A percentile compares a stretch with the other conserved stretches of the same genome.
phyloP scores from a whole-genome alignment of 1,284 basidiomycete genomes.

The Tilletiopsis washingtonensis region DNA sequence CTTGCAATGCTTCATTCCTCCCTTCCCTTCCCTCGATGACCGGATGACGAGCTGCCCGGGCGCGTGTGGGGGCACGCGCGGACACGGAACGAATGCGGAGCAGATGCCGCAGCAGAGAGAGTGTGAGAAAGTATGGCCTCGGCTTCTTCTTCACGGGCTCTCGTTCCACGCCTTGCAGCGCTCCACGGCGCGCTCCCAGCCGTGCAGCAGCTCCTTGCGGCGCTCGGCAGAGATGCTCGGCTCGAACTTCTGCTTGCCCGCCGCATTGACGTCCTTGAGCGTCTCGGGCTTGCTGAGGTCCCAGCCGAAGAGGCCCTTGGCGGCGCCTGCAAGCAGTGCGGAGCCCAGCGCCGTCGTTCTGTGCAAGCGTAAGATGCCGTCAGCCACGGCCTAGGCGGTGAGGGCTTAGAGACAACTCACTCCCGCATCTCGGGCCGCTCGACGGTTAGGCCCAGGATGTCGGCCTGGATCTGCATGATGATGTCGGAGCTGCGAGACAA shows the following conservation, averaged over 20 bases:
- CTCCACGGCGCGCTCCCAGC: constrained; percentile 39
- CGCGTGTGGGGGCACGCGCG: too few species aligned
- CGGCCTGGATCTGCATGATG: constrained; percentile 84
- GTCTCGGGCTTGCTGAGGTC: constrained; percentile 77
- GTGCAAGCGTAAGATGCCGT: not conserved
- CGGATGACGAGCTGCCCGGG: too few species aligned
- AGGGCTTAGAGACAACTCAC: constrained; percentile 47
- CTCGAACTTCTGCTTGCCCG: constrained; percentile 65
- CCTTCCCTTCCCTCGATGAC: too few species aligned
- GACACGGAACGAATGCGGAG: too few species aligned
- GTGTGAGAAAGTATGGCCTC: too few species aligned
- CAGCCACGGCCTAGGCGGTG: too few species aligned
- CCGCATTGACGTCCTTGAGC: constrained; percentile 64
- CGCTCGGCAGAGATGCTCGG: constrained; percentile 57
- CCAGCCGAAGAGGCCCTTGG: constrained; percentile 88
- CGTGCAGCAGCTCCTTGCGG: constrained; percentile 23
- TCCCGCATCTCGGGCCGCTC: constrained; percentile 92
- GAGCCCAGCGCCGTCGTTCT: constrained; percentile 94
- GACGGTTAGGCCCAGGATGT: constrained; percentile 84
- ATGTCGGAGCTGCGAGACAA: constrained; percentile 51
- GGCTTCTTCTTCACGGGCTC: constrained; percentile 22
- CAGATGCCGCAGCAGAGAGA: too few species aligned
- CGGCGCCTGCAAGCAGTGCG: constrained; percentile 85
- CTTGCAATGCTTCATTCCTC: too few species aligned
- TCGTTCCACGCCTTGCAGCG: constrained; percentile 35